Percentiles rank a stretch among this genome's conserved stretches.
These are phyloP conservation scores for Trametes cubensis DNA, from an alignment of 768 basidiomycete genomes.

Conservation along the genomic window DNA sequence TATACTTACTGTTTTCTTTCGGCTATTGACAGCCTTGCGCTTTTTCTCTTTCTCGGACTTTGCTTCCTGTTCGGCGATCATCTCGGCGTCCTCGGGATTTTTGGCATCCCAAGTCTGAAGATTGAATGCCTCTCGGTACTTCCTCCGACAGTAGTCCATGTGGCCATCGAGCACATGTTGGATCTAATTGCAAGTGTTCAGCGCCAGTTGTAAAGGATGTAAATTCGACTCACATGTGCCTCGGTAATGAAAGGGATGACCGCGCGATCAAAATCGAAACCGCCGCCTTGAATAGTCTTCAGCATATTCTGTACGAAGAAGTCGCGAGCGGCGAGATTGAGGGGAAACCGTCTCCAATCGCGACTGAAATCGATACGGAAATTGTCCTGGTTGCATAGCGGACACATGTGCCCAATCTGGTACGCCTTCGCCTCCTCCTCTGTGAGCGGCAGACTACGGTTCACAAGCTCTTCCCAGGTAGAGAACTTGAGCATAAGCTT, in stretches of 20 bases:
- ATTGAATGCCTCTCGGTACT: not conserved
- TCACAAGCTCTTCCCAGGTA: conserved; percentile 2
- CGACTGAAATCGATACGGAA: conserved; percentile 2
- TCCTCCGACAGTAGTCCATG: conserved; percentile 11
- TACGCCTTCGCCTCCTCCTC: not conserved
- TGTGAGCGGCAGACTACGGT: not conserved
- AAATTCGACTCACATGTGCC: not conserved
- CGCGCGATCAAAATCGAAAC: not conserved
- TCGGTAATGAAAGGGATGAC: not conserved
- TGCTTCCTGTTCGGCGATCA: not conserved
- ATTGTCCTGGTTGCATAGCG: too few species aligned
- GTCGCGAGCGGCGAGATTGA: not conserved
- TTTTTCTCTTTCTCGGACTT: not conserved
- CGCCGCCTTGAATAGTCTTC: not conserved
- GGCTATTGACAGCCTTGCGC: conserved; percentile 4
- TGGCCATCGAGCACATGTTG: not conserved
- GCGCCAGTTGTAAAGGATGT: not conserved
- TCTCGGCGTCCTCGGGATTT: not conserved
- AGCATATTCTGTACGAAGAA: not conserved
- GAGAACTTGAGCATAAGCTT: conserved; percentile 2
- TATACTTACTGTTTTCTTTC: not conserved
- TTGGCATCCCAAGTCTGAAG: too few species aligned
- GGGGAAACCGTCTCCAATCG: not conserved
- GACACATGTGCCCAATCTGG: too few species aligned
- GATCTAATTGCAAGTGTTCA: not conserved